Evolutionary conservation across 441 rosid genomes (phyloP).

Genomic region (Gossypium trilobum): DNA sequence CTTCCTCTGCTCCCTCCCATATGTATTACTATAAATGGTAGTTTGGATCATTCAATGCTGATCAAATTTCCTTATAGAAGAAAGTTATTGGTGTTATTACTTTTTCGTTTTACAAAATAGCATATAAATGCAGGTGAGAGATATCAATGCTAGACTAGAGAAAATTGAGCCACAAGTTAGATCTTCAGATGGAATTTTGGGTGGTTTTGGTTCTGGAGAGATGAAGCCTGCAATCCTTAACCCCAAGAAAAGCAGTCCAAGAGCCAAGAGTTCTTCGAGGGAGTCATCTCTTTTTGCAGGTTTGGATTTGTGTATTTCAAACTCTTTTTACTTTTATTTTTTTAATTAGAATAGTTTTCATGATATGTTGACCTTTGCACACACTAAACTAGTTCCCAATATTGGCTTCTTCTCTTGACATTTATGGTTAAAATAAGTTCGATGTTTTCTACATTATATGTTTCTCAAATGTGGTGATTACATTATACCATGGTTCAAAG

Average conservation of each 20-base stretch:
- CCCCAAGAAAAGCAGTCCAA: conserved; percentile 80
- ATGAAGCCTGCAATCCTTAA: conserved; percentile 50
- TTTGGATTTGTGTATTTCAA: conserved; percentile 25
- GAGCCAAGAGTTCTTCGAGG: conserved; percentile 63
- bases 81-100: neutral
- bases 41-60: neutral
- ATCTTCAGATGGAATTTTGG: conserved; percentile 48
- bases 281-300: conserved; percentile 85
- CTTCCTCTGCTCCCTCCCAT: neutral
- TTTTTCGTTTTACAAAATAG: conserved; percentile 7
- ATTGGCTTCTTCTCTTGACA: neutral
- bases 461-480: neutral
- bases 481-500: neutral
- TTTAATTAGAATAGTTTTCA: neutral
- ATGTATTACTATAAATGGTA: neutral
- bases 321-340: neutral
- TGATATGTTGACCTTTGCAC: neutral
- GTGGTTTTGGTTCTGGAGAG: conserved; percentile 45
- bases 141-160: conserved; percentile 91
- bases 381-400: neutral
- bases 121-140: conserved; percentile 57
- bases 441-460: neutral
- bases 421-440: neutral
- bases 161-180: conserved; percentile 73
- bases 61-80: neutral